Evolutionary conservation across 805 yeast species (phyloP).

Genomic region (Kluyveromyces aestuarii): DNA sequence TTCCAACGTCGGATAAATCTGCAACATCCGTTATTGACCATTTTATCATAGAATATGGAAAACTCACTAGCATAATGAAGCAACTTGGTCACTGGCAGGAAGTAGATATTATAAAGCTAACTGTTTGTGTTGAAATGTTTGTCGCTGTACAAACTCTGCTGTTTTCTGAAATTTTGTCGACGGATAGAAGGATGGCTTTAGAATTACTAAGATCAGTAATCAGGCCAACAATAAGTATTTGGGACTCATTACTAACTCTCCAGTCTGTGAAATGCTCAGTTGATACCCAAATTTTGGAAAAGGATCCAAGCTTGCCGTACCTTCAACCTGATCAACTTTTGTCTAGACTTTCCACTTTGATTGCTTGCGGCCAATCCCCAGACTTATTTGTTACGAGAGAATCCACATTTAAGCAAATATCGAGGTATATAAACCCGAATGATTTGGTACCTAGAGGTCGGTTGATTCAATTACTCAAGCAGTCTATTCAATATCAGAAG

Average conservation of each 20-base stretch:
- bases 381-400: neutral
- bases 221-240: slow-evolving; percentile 15
- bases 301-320: neutral
- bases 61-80: neutral
- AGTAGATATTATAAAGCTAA: slow-evolving; percentile 1
- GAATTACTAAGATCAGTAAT: slow-evolving; percentile 13
- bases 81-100: neutral
- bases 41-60: slow-evolving; percentile 1
- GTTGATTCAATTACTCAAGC: slow-evolving; percentile 40
- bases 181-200: slow-evolving; percentile 1
- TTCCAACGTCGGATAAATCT: neutral
- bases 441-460: slow-evolving; percentile 46
- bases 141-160: slow-evolving; percentile 1
- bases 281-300: slow-evolving; percentile 1
- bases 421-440: slow-evolving; percentile 40
- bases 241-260: slow-evolving; percentile 20
- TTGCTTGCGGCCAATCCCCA: neutral
- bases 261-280: slow-evolving; percentile 9
- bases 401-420: slow-evolving; percentile 27
- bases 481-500: slow-evolving; percentile 41
- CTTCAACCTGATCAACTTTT: slow-evolving; percentile 1
- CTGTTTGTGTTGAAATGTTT: slow-evolving; percentile 2
- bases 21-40: neutral
- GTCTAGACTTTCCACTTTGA: slow-evolving; percentile 1
- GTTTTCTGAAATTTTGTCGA: slow-evolving; percentile 1